Base-by-base conservation (phyloP, 2,329 filamentous ascomycete genomes). In the Claviceps cyperi region DNA sequence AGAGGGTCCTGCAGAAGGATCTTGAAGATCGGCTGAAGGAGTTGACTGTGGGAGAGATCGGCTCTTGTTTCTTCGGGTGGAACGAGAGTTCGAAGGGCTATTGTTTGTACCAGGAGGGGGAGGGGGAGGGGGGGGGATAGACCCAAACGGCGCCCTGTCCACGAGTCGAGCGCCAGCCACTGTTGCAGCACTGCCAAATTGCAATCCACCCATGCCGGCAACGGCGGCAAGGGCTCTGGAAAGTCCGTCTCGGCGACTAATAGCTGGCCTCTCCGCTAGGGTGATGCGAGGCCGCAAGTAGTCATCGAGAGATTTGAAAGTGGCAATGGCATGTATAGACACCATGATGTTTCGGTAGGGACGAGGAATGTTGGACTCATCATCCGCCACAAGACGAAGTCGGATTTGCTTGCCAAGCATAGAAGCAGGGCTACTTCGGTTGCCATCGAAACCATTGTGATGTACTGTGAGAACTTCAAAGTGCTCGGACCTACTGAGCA, bases 381-480 rank as follows among this genome's bases (percentile, higher is more conserved):
- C 90, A 57, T 94, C 90, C 1, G 92, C 91, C 38, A 90, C 78
- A 36, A 98, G 74, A 58, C 88, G 90, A 43, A 98, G 76, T 36
- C 91, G 81, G 36, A 98, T 83, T 61, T 98, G 92, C 65, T 97
- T 97, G 4, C 89, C 90, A 5, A 98, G 75, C 90, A 98, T 96
- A 1, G 91, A 94, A 0, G 91, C 84, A 21, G 91, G 88, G 61
- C 87, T 96, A 65, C 84, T 94, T 52, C 90, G 81, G 57, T 87
- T 94, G 49, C 84, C 87, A 63, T 96, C 91, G 58, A 91, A 86
- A 5, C 86, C 83, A 58, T 94, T 94, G 54, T 94, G 86, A 64
- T 94, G 88, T 50, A 97, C 90, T 7, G 92, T 98, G 54, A 95
- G 80, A 43, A 98, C 91, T 63, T 98, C 92, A 59, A 97, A 98